Conservation (phyloP, 176 grass and related monocot genomes). For the Oryza glumipatula region DNA sequence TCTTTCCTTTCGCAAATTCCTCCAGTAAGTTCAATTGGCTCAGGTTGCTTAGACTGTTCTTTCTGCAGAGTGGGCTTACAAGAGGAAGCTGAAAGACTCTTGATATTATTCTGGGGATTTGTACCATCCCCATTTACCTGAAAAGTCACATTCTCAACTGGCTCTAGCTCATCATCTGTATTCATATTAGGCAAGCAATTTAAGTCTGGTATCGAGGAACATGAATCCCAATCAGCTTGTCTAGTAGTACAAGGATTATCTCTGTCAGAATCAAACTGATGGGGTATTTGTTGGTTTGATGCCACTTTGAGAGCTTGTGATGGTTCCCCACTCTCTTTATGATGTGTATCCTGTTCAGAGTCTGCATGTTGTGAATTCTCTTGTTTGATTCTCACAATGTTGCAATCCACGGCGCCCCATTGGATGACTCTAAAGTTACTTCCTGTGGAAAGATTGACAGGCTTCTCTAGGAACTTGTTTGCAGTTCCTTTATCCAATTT, state of each 20-base stretch:
- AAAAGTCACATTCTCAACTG: conserved; percentile 17
- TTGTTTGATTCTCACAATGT: conserved; percentile 33
- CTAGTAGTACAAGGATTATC: conserved; percentile 20
- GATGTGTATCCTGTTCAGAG: conserved; percentile 6
- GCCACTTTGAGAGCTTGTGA: conserved; percentile 9
- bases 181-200: conserved; percentile 39
- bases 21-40: background rate
- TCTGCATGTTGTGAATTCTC: conserved; percentile 9
- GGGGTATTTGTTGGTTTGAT: conserved; percentile 32
- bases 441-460: conserved; percentile 10
- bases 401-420: conserved; percentile 10
- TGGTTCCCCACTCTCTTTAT: background rate
- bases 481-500: conserved; percentile 20
- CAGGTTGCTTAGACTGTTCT: conserved; percentile 17
- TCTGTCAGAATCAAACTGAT: conserved; percentile 8
- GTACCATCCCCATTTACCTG: background rate
- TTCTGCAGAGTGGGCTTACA: conserved; percentile 7
- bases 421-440: conserved; percentile 12
- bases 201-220: conserved; percentile 46
- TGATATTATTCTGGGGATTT: background rate
- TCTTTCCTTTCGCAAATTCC: conserved; percentile 19
- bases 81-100: conserved; percentile 25
- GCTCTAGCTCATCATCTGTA: conserved; percentile 19
- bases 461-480: conserved; percentile 5
- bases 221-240: conserved; percentile 2